Evolutionary conservation across 805 yeast species (phyloP).

Genomic region (Cyberlindnera nakhonratchasimensis): DNA sequence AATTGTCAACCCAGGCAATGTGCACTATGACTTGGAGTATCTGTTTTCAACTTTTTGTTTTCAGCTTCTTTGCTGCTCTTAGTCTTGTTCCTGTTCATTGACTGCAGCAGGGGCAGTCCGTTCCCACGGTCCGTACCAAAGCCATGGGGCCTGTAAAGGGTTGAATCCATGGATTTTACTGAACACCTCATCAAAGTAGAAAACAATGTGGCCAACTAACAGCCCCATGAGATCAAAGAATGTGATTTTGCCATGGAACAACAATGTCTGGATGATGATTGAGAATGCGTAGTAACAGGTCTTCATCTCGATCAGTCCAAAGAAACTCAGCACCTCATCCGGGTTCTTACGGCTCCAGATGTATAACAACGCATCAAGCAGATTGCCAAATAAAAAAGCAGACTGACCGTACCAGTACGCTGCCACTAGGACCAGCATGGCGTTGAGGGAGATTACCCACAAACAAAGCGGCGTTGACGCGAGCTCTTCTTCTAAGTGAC

Average conservation of each 20-base stretch:
- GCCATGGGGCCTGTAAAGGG: slow-evolving; percentile 25
- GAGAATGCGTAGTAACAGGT: slow-evolving; percentile 19
- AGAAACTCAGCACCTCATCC: slow-evolving; percentile 5
- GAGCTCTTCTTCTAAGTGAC: slow-evolving; percentile 16
- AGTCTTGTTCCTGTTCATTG: background rate
- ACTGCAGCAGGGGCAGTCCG: too few relatives aligned
- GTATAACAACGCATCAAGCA: slow-evolving; percentile 17
- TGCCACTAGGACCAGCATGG: slow-evolving; percentile 9
- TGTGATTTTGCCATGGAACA: slow-evolving; percentile 1
- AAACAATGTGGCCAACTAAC: slow-evolving; percentile 22
- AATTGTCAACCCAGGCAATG: background rate
- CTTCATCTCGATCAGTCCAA: slow-evolving; percentile 17
- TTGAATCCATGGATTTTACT: slow-evolving; percentile 19
- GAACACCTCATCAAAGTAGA: slow-evolving; percentile 23
- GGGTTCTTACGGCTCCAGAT: slow-evolving; percentile 24
- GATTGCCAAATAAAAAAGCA: slow-evolving; percentile 7
- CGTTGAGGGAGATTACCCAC: slow-evolving; percentile 20
- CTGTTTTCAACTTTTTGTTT: too few relatives aligned
- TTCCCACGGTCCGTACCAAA: slow-evolving; percentile 2
- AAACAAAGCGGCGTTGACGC: slow-evolving; percentile 12
- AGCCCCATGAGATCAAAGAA: slow-evolving; percentile 10
- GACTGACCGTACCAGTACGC: slow-evolving; percentile 9
- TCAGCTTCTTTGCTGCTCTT: background rate
- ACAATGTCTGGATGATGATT: background rate
- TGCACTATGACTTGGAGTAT: background rate